These are phyloP conservation scores for Marasmius oreades DNA, from an alignment of 1,284 basidiomycete genomes.

Conservation along the genomic window DNA sequence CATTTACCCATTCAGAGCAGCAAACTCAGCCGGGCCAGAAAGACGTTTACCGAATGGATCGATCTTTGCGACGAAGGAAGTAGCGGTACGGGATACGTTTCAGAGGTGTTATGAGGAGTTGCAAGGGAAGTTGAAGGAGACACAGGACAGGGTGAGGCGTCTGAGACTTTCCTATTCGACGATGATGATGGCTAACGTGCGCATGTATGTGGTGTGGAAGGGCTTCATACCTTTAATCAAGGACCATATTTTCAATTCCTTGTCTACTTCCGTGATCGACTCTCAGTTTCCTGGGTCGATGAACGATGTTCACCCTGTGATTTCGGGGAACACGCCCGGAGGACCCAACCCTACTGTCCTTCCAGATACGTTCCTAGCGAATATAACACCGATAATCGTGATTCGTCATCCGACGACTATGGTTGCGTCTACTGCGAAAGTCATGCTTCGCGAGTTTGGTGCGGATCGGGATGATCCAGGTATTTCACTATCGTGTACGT, in stretches of 20 bases:
- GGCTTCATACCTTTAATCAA: slow-evolving; percentile 5
- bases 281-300: not conserved
- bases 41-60: no score
- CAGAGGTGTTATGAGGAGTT: not conserved
- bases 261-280: slow-evolving; percentile 1
- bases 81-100: no score
- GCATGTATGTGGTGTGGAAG: not conserved
- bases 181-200: no score
- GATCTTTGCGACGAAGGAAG: no score
- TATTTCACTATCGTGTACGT: not conserved
- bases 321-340: no score
- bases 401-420: slow-evolving; percentile 7
- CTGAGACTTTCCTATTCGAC: no score
- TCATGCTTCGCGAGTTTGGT: not conserved
- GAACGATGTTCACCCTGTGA: not conserved
- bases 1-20: no score
- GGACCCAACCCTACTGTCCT: slow-evolving; percentile 8
- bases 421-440: not conserved
- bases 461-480: not conserved
- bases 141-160: no score
- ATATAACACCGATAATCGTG: slow-evolving; percentile 4
- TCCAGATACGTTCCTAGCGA: slow-evolving; percentile 6
- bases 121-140: not conserved
- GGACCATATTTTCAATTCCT: not conserved
- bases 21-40: no score